Percentiles rank a stretch among this genome's conserved stretches.
These are phyloP conservation scores for Nemania sp. DNA, from an alignment of 2,329 filamentous ascomycete species.

Conservation along the genomic window DNA sequence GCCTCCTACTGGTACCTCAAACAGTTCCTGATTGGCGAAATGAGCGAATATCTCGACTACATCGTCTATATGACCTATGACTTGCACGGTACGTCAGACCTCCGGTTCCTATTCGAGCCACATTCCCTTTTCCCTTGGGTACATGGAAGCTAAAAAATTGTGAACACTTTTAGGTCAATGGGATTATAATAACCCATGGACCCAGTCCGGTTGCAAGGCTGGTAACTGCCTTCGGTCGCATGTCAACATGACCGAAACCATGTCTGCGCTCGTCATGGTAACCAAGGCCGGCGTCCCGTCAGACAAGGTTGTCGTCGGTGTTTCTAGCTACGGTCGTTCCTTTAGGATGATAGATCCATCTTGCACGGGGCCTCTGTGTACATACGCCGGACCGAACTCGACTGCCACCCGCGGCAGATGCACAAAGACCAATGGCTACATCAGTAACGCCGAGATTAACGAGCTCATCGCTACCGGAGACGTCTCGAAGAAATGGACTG, in stretches of 20 bases:
- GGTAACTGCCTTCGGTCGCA: conserved; percentile 19
- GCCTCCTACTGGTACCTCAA: conserved; percentile 55
- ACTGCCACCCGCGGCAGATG: conserved; percentile 4
- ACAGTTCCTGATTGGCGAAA: conserved; percentile 52
- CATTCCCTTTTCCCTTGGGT: conserved; percentile 4
- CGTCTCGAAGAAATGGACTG: conserved; percentile 4
- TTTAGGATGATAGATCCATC: conserved; percentile 24
- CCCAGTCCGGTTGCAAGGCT: conserved; percentile 9
- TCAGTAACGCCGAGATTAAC: conserved; percentile 18
- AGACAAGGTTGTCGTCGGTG: conserved; percentile 17
- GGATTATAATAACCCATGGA: conserved; percentile 5
- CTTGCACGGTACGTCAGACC: conserved; percentile 54
- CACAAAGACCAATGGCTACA: conserved; percentile 11
- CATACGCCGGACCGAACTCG: conserved; percentile 10
- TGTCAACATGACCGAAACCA: conserved; percentile 20
- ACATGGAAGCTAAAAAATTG: conserved; percentile 46
- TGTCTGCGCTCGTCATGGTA: conserved; percentile 12
- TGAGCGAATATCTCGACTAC: conserved; percentile 53
- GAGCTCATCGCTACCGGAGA: conserved; percentile 10
- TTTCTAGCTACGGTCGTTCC: conserved; percentile 25
- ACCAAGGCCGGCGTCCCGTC: conserved; percentile 22
- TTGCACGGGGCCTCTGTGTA: conserved; percentile 15
- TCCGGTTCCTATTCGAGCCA: conserved; percentile 51
- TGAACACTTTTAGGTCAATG: conserved; percentile 7
- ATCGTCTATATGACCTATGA: conserved; percentile 57